Conservation (phyloP, 2,329 filamentous ascomycete species). For the Aspergillus sp. region DNA sequence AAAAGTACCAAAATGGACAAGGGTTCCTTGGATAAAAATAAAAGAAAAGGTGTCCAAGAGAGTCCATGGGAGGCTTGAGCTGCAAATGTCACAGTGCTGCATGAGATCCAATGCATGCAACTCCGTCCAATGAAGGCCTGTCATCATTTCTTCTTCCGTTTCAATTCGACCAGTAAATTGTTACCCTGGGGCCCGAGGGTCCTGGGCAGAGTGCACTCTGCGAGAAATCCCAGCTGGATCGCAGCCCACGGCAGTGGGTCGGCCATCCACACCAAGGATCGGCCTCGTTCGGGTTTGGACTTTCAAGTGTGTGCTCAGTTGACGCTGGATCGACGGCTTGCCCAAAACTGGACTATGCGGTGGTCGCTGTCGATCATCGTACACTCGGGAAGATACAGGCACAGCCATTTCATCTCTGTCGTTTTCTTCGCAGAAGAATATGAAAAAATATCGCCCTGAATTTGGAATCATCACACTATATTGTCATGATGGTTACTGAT, state of each 20-base stretch:
- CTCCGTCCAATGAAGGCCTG: not conserved
- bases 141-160: not conserved
- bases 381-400: not conserved
- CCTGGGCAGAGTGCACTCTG: not conserved
- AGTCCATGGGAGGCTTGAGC: not conserved
- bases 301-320: not conserved
- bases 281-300: not conserved
- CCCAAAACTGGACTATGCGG: not conserved
- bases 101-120: slow-evolving; percentile 7
- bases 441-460: not conserved
- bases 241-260: not conserved
- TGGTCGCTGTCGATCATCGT: slow-evolving; percentile 7
- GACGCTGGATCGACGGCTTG: not conserved
- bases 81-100: slow-evolving; percentile 8
- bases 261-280: not conserved
- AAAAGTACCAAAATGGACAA: slow-evolving; percentile 1
- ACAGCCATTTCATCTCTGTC: not conserved
- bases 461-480: slow-evolving; percentile 5
- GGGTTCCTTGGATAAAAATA: not conserved
- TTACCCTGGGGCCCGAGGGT: not conserved
- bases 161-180: not conserved
- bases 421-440: not conserved
- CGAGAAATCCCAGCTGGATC: not conserved
- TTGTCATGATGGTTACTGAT: not conserved
- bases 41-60: not conserved